phyloP scores from a whole-genome alignment of 352 stramenopile species.

The Pythium aristosporum region DNA sequence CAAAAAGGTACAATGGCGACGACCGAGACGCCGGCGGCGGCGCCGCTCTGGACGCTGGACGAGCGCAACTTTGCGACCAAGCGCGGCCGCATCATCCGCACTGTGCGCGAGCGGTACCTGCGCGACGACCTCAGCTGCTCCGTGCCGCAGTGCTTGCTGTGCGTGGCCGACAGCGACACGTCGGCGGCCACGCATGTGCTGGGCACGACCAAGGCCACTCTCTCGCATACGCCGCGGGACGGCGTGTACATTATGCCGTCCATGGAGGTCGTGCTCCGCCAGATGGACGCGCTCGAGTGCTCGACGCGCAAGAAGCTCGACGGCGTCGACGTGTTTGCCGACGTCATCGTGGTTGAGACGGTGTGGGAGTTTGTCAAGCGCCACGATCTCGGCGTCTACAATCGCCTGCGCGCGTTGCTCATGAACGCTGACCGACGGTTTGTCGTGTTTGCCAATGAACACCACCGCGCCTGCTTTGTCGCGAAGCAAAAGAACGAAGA shows the following conservation, averaged over 20 bases:
- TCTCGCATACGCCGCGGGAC: slow-evolving; percentile 50
- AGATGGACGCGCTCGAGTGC: slow-evolving; percentile 91
- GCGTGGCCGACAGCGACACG: slow-evolving; percentile 56
- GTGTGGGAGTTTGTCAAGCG: slow-evolving; percentile 89
- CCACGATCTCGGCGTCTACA: slow-evolving; percentile 89
- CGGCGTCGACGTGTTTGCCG: slow-evolving; percentile 52
- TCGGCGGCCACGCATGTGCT: slow-evolving; percentile 52
- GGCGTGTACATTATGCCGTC: slow-evolving; percentile 82
- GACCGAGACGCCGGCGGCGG: slow-evolving; percentile 4
- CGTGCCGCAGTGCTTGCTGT: slow-evolving; percentile 56
- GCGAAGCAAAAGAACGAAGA: slow-evolving; percentile 44
- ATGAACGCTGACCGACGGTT: slow-evolving; percentile 83
- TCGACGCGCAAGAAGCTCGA: slow-evolving; percentile 55
- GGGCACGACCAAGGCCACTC: slow-evolving; percentile 55
- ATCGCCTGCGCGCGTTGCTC: slow-evolving; percentile 84
- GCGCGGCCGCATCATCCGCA: slow-evolving; percentile 73
- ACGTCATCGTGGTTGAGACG: slow-evolving; percentile 91
- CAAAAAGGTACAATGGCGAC: slow-evolving; percentile 2
- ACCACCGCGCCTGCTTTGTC: slow-evolving; percentile 82
- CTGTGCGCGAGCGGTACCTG: slow-evolving; percentile 86
- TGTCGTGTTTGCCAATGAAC: slow-evolving; percentile 93
- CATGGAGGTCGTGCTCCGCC: slow-evolving; percentile 87
- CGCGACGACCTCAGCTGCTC: slow-evolving; percentile 87
- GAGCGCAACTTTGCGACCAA: slow-evolving; percentile 80
- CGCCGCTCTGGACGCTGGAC: slow-evolving; percentile 72